Base-by-base conservation (phyloP, 371 early-diverging fungal species). In the Rhizopus delemar region DNA sequence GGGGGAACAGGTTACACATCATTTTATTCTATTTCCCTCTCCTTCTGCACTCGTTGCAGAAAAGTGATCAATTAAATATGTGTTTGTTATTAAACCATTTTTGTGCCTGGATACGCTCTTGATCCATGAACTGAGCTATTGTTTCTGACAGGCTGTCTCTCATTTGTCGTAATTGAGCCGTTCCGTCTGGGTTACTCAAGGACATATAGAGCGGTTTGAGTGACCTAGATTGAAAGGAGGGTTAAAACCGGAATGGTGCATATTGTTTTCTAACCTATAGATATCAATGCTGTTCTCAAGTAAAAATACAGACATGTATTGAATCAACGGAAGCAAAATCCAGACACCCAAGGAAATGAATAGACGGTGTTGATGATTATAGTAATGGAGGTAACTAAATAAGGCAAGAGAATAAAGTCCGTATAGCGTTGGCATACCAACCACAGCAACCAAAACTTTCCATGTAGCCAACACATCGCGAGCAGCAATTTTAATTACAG, bases 401-500 rank as follows among this genome's bases (percentile, higher is more conserved):
- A 71, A 39, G 28, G 78, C 35, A 36, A 57, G 49, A 8, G 85
- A 75, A 54, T 91, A 90, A 12, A 82, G 65, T 3, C 82, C 66
- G 51, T 86, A 89, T 8, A 91, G 60, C 3, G 78, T 28, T 28
- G 93, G 93, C 36, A 83, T 70, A 34, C 86, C 72, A 4, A 81
- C 80, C 34, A 86, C 55, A 11, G 86, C 81, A 11, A 86, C 83
- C 22, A 91, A 62, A 9, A 93, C 80, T 65, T 93, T 93, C 95
- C 94, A 94, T 1, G 95, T 92, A 0, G 91, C 90, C 6, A 94
- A 71, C 4, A 95, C 94, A 71, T 95, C 95, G 34, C 83, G 84
- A 13, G 90, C 95, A 34, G 82, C 83, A 56, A 94, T 83, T 66
- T 95, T 95, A 51, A 95, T 94, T 51, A 78, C 84, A 8, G 91